Conservation (phyloP, 2,329 filamentous ascomycete genomes). For the Botryosphaeria dothidea region DNA sequence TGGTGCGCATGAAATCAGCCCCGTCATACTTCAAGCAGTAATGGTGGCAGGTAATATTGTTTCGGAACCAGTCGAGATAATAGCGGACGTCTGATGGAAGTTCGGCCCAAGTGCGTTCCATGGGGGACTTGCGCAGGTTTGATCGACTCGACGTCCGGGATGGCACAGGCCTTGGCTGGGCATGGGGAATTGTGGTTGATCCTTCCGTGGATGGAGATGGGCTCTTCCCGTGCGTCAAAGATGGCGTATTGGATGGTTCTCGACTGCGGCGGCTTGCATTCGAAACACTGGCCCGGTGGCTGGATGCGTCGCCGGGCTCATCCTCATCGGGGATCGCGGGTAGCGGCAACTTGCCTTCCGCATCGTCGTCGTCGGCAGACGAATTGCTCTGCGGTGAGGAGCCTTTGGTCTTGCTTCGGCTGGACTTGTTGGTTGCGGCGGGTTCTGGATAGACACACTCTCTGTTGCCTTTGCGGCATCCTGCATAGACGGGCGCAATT, state of each 20-base stretch:
- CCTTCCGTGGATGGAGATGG: constrained; percentile 55
- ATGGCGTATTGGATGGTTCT: constrained; percentile 41
- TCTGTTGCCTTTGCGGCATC: constrained; percentile 87
- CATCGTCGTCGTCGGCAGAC: constrained; percentile 56
- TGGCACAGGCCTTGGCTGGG: constrained; percentile 30
- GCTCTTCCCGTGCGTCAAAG: constrained; percentile 46
- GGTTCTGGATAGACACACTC: constrained; percentile 88
- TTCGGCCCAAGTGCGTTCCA: constrained; percentile 34
- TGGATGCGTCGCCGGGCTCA: constrained; percentile 40
- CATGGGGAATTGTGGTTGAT: constrained; percentile 37
- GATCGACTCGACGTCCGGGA: constrained; percentile 37
- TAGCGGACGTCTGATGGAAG: constrained; percentile 71
- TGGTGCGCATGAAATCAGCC: constrained; percentile 71
- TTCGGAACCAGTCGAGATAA: constrained; percentile 76
- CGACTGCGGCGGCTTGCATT: constrained; percentile 29
- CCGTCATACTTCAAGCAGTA: constrained; percentile 75
- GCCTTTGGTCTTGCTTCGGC: constrained; percentile 47
- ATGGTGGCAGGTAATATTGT: constrained; percentile 77
- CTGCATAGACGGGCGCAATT: constrained; percentile 43
- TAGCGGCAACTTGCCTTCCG: constrained; percentile 42
- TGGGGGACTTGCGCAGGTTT: constrained; percentile 24
- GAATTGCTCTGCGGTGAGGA: constrained; percentile 50
- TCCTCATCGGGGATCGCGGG: constrained; percentile 49
- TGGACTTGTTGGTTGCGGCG: constrained; percentile 52
- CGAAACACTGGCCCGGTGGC: constrained; percentile 13